A percentile compares a stretch with the other conserved stretches of the same genome.
These are phyloP conservation scores for Fagus sylvatica DNA, from an alignment of 306 rosid genomes.

Conservation along the genomic window DNA sequence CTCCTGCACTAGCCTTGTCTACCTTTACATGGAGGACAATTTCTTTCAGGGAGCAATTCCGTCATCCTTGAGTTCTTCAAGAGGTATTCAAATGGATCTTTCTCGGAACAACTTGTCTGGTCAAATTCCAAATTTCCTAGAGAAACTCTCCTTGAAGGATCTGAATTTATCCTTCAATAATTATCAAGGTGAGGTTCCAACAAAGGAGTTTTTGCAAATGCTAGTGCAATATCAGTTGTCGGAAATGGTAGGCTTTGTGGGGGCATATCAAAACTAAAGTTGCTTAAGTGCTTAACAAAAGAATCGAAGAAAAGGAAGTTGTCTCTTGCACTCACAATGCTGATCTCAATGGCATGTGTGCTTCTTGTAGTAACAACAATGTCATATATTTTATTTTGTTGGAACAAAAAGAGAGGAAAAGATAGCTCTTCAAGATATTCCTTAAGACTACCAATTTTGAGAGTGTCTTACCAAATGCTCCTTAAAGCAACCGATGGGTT, in stretches of 20 bases:
- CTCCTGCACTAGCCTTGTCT: too few species aligned
- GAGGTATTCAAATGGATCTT: constrained; percentile 26
- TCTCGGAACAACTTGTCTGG: constrained; percentile 35
- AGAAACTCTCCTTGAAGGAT: constrained; percentile 6
- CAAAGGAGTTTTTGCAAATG: constrained; percentile 29
- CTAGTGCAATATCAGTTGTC: neutral
- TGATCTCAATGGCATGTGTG: too few species aligned
- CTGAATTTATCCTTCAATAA: constrained; percentile 39
- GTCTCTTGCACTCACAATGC: too few species aligned
- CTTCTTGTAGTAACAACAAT: too few species aligned
- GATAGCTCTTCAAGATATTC: neutral
- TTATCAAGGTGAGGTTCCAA: constrained; percentile 42
- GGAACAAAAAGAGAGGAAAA: neutral
- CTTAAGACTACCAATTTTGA: neutral
- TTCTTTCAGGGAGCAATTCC: too few species aligned
- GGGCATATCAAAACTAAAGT: constrained; percentile 29
- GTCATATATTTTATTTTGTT: neutral
- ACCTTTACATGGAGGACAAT: too few species aligned
- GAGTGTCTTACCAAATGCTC: constrained; percentile 37
- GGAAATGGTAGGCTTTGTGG: constrained; percentile 37
- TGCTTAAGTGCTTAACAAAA: constrained; percentile 13
- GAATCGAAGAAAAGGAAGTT: too few species aligned
- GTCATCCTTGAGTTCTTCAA: neutral
- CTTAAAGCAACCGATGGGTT: constrained; percentile 46
- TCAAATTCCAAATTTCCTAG: constrained; percentile 18